These are phyloP conservation scores for Chlamydomonas urium DNA, from an alignment of 139 green algal genomes.

Conservation along the genomic window DNA sequence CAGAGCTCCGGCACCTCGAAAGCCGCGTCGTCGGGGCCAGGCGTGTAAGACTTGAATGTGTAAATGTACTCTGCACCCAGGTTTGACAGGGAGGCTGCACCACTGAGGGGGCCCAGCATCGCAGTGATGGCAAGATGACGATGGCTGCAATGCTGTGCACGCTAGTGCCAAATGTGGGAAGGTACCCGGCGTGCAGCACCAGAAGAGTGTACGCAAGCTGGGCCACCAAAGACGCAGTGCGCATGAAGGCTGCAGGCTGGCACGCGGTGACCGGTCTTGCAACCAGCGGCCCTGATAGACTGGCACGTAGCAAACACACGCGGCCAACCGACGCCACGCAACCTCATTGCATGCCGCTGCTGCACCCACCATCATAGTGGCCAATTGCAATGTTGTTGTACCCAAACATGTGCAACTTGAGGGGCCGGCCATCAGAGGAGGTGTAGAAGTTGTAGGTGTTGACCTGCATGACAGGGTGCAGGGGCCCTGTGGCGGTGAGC, in stretches of 20 bases:
- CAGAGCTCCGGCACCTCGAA: neutral
- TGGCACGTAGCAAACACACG: too few relatives aligned
- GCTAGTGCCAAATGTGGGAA: too few relatives aligned
- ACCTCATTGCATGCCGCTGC: neutral
- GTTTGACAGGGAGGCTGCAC: neutral
- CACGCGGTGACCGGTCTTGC: too few relatives aligned
- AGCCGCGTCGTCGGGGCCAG: neutral
- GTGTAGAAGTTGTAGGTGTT: conserved; percentile 34
- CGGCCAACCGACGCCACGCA: too few relatives aligned
- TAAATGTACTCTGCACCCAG: conserved; percentile 29
- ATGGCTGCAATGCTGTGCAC: too few relatives aligned
- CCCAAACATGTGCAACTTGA: conserved; percentile 34
- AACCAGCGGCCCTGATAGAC: too few relatives aligned
- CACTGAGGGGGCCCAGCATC: neutral
- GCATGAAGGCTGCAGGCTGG: too few relatives aligned
- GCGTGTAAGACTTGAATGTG: conserved; percentile 21
- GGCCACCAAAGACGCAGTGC: too few relatives aligned
- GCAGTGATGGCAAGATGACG: too few relatives aligned
- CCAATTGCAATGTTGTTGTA: conserved; percentile 21
- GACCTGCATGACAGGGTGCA: conserved; percentile 8
- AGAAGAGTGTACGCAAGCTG: too few relatives aligned
- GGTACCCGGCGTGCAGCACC: too few relatives aligned
- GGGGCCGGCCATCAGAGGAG: conserved; percentile 5
- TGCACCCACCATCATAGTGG: conserved; percentile 20
- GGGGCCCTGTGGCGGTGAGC: too few relatives aligned